Base-by-base conservation (phyloP, 192 early-diverging fungal genomes). In the Linnemannia elongata region DNA sequence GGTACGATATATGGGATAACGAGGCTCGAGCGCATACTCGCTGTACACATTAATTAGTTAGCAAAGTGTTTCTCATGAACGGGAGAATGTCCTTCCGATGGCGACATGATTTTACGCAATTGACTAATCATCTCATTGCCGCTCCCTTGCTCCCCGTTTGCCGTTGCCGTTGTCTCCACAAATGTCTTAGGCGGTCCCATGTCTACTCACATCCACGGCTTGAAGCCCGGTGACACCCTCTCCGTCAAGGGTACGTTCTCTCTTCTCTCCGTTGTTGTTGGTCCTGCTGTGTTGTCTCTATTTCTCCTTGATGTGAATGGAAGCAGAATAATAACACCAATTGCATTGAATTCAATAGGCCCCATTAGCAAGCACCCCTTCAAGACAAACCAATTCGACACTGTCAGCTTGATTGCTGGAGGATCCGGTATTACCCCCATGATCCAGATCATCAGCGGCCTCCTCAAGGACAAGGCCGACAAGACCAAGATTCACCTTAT, bases 381-480 rank as follows among this genome's bases (percentile, higher is more conserved):
- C 82, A 88, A 90, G 68, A 83, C 93, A 33, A 95, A 94, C 88
- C 87, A 94, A 82, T 89, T 90, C 70, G 76, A 91, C 42, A 75
- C 93, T 71, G 90, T 96, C 69, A 94, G 89, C 54, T 87, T 97
- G 91, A 89, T 97, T 81, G 94, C 95, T 71, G 96, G 95, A 66
- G 96, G 96, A 17, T 92, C 94, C 33, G 95, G 95, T 79, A 92
- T 96, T 79, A 95, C 95, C 8, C 94, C 95, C 72, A 94, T 93
- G 92, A 54, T 87, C 76, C 85, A 87, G 89, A 72, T 97, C 24
- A 92, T 96, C 45, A 91, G 91, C 52, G 88, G 90, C 35, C 84
- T 96, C 30, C 88, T 96, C 45, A 79, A 80, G 69, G 89, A 95
- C 79, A 94, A 93, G 33, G 70, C 84, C 10, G 94, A 96, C 84